These are phyloP conservation scores for Tephrocybe sp. DNA, from an alignment of 768 basidiomycete genomes.

Conservation along the genomic window DNA sequence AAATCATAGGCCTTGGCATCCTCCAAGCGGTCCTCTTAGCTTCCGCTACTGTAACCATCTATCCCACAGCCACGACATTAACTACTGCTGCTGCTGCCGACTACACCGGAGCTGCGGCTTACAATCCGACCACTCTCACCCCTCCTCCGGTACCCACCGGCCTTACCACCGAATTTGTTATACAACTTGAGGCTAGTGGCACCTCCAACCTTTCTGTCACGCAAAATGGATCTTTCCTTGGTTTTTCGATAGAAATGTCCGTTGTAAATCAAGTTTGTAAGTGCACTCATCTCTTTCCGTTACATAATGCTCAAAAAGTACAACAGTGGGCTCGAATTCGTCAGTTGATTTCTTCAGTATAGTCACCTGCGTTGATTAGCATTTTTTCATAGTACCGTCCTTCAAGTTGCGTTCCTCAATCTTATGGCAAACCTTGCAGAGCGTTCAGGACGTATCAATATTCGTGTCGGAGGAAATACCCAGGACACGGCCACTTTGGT, in stretches of 20 bases:
- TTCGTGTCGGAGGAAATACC: conserved; percentile 81
- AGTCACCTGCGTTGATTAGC: background rate
- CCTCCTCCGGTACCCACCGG: conserved; percentile 54
- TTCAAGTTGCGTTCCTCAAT: conserved; percentile 72
- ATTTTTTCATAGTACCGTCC: conserved; percentile 31
- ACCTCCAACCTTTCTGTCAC: conserved; percentile 7
- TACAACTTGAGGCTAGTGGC: conserved; percentile 34
- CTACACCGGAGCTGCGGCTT: conserved; percentile 52
- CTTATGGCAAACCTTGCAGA: conserved; percentile 71
- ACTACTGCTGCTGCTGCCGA: conserved; percentile 34
- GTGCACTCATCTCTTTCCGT: background rate
- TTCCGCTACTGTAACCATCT: conserved; percentile 32
- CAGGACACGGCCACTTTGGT: conserved; percentile 67
- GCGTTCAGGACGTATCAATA: conserved; percentile 58
- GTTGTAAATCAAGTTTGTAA: conserved; percentile 56
- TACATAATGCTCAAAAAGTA: too few relatives aligned
- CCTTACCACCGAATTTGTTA: conserved; percentile 40
- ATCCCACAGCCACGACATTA: conserved; percentile 24
- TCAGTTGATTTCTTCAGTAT: background rate
- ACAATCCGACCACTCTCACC: conserved; percentile 48
- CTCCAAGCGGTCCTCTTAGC: conserved; percentile 11
- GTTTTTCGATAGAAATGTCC: conserved; percentile 66
- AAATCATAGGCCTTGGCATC: conserved; percentile 9
- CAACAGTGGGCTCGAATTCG: conserved; percentile 11
- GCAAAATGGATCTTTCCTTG: conserved; percentile 43